These are phyloP conservation scores for Scleromitrula shiraiana DNA, from an alignment of 2,329 filamentous ascomycete genomes.

Conservation along the genomic window DNA sequence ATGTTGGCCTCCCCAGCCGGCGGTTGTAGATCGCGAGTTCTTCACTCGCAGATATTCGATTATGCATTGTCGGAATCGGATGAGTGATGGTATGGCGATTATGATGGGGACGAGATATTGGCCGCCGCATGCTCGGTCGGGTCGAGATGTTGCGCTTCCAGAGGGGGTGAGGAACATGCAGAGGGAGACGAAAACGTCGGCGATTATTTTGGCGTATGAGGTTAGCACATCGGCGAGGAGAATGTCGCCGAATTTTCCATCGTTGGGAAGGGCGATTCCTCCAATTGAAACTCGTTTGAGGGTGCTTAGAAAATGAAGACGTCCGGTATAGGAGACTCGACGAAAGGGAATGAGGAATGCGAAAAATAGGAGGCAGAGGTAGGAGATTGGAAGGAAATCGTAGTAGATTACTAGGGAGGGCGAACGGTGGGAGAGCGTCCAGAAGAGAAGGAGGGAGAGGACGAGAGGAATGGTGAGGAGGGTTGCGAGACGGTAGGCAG, in stretches of 20 bases:
- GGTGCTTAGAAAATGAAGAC: conserved; percentile 66
- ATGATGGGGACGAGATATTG: conserved; percentile 73
- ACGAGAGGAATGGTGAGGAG: conserved; percentile 64
- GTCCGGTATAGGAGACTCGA: conserved; percentile 59
- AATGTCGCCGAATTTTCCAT: conserved; percentile 93
- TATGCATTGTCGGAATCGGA: conserved; percentile 85
- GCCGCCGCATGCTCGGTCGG: conserved; percentile 76
- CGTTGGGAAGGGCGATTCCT: conserved; percentile 74
- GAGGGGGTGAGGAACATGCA: conserved; percentile 81
- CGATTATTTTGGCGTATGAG: conserved; percentile 87
- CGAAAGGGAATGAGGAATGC: conserved; percentile 68
- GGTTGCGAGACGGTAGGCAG: conserved; percentile 78
- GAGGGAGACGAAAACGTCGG: conserved; percentile 77
- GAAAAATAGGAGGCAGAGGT: conserved; percentile 64
- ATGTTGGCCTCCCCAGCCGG: conserved; percentile 75
- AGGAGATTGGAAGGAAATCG: conserved; percentile 80
- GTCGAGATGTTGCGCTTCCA: conserved; percentile 68
- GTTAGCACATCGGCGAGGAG: conserved; percentile 90
- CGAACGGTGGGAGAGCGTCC: conserved; percentile 66
- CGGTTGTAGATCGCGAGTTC: conserved; percentile 34
- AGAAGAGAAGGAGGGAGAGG: conserved; percentile 72
- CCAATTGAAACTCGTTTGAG: conserved; percentile 75
- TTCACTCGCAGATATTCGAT: conserved; percentile 75
- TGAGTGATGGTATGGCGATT: conserved; percentile 73
- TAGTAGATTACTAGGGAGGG: conserved; percentile 63